Evolutionary conservation across 352 stramenopile species (phyloP).

Genomic region (Pythium phragmitis): DNA sequence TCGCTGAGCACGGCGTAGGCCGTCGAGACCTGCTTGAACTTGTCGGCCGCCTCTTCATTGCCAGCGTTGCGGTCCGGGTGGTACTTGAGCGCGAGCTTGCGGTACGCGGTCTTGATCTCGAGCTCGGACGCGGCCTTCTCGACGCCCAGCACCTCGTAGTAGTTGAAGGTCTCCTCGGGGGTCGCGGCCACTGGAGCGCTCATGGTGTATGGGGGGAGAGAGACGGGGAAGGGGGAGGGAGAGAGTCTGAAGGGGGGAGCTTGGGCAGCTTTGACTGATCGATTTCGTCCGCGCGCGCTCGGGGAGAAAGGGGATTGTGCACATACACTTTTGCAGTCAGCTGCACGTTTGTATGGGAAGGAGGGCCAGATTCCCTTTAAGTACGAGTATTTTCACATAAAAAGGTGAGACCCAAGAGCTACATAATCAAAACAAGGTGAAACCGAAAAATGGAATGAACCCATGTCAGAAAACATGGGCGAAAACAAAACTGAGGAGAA

Average conservation of each 20-base stretch:
- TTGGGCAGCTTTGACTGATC: no score
- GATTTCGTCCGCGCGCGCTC: no score
- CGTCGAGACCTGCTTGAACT: conserved; percentile 85
- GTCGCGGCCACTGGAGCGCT: conserved; percentile 38
- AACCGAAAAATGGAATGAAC: conserved; percentile 17
- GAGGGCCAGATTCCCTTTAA: conserved; percentile 9
- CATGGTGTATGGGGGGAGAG: conserved; percentile 29
- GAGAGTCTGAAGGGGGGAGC: background rate
- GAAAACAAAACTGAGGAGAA: conserved; percentile 5
- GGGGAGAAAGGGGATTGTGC: no score
- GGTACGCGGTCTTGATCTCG: conserved; percentile 90
- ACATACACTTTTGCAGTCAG: conserved; percentile 25
- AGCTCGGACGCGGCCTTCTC: conserved; percentile 84
- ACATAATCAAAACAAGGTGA: conserved; percentile 11
- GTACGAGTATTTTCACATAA: conserved; percentile 20
- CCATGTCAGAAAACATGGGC: conserved; percentile 19
- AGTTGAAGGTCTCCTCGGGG: conserved; percentile 65
- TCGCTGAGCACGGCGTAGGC: conserved; percentile 87
- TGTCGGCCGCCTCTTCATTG: conserved; percentile 69
- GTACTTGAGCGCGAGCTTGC: conserved; percentile 88
- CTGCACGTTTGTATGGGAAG: background rate
- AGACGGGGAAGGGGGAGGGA: background rate
- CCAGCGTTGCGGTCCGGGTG: conserved; percentile 88
- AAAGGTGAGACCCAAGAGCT: conserved; percentile 5
- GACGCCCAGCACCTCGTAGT: conserved; percentile 89